Conservation (phyloP, 805 yeast species). For the Myxozyma udenii region DNA sequence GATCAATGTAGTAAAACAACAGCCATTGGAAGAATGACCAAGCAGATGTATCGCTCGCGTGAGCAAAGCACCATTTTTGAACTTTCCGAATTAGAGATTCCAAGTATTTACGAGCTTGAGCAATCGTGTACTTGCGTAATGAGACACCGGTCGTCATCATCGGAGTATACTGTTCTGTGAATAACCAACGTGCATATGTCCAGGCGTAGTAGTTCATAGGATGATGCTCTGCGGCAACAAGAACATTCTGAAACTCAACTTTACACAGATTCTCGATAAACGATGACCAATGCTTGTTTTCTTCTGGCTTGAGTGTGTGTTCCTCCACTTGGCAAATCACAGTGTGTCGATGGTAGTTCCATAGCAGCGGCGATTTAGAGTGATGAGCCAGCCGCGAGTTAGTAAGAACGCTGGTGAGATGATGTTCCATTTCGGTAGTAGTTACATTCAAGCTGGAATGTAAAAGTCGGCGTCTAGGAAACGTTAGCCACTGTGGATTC, state of each 20-base stretch:
- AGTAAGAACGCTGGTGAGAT: constrained; percentile 16
- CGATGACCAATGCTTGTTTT: constrained; percentile 3
- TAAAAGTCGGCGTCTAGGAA: constrained; percentile 7
- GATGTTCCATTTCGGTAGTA: constrained; percentile 12
- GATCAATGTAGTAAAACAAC: constrained; percentile 9
- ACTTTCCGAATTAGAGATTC: constrained; percentile 11
- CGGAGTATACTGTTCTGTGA: constrained; percentile 8
- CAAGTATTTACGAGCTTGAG: constrained; percentile 3
- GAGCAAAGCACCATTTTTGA: constrained; percentile 29
- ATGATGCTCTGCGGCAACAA: constrained; percentile 43
- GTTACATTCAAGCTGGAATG: not conserved
- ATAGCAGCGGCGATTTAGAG: constrained; percentile 41
- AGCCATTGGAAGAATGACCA: constrained; percentile 30
- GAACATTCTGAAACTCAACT: constrained; percentile 34
- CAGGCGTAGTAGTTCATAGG: constrained; percentile 51
- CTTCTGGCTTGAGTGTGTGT: not conserved
- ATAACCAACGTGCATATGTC: constrained; percentile 41
- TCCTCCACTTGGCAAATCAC: not conserved
- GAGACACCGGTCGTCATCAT: constrained; percentile 2
- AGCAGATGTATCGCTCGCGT: constrained; percentile 30
- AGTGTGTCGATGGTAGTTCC: constrained; percentile 39
- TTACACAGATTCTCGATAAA: constrained; percentile 15
- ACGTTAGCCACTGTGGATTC: not conserved
- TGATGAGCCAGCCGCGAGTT: constrained; percentile 40
- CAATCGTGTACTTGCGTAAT: constrained; percentile 8